Evolutionary conservation across 805 yeast species (phyloP).

Genomic region (Ogataea thermomethanolica): DNA sequence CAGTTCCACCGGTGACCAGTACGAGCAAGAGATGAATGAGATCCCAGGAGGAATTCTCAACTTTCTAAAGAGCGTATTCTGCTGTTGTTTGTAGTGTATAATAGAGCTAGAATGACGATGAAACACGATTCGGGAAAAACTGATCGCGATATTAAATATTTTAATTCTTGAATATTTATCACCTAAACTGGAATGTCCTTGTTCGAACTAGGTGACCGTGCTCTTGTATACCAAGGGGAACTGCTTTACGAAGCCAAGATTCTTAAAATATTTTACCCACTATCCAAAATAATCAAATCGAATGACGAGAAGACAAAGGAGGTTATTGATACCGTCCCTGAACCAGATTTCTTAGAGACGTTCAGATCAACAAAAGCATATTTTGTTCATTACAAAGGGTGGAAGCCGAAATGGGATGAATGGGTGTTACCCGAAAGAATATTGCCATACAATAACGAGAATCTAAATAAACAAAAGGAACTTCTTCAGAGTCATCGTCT

Average conservation of each 20-base stretch:
- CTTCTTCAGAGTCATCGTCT: slow-evolving; percentile 6
- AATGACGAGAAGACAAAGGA: slow-evolving; percentile 36
- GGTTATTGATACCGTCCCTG: slow-evolving; percentile 28
- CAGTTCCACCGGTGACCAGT: slow-evolving; percentile 8
- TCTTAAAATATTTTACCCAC: slow-evolving; percentile 57
- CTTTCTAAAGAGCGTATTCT: slow-evolving; percentile 19
- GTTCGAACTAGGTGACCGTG: slow-evolving; percentile 31
- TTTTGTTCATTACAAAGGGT: slow-evolving; percentile 86
- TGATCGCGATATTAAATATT: slow-evolving; percentile 6
- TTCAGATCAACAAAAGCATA: slow-evolving; percentile 34
- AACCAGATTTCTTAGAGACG: slow-evolving; percentile 22
- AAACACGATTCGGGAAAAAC: slow-evolving; percentile 1
- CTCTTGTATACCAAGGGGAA: slow-evolving; percentile 88
- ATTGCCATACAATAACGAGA: slow-evolving; percentile 65
- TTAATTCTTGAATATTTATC: not conserved
- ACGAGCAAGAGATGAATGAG: slow-evolving; percentile 12
- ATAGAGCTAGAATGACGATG: slow-evolving; percentile 8
- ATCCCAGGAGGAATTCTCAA: slow-evolving; percentile 15
- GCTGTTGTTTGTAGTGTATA: slow-evolving; percentile 21
- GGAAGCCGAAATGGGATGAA: slow-evolving; percentile 96
- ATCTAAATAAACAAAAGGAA: slow-evolving; percentile 52
- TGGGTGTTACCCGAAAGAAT: slow-evolving; percentile 80
- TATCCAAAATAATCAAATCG: slow-evolving; percentile 35
- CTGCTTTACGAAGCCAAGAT: slow-evolving; percentile 85
- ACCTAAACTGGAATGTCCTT: slow-evolving; percentile 9